phyloP scores from a whole-genome alignment of 1,284 basidiomycete genomes.

The Leccinum angustisporum region DNA sequence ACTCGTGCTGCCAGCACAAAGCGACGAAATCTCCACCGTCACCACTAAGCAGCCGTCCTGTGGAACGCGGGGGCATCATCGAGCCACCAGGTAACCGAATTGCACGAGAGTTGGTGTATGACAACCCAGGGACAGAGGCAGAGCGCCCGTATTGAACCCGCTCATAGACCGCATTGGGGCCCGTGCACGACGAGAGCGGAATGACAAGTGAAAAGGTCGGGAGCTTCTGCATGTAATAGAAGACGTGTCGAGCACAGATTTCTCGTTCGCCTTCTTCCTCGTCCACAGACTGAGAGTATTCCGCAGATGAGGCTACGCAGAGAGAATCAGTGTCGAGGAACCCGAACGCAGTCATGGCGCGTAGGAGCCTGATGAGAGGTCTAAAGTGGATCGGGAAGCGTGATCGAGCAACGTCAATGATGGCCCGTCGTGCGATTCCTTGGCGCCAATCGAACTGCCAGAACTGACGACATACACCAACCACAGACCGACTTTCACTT shows the following conservation, averaged over 20 bases:
- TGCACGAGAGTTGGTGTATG: constrained; percentile 65
- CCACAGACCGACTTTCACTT: constrained; percentile 68
- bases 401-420: constrained; percentile 76
- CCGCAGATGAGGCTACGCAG: constrained; percentile 50
- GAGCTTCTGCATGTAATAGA: constrained; percentile 72
- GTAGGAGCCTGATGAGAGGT: constrained; percentile 71
- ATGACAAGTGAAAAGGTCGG: constrained; percentile 76
- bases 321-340: constrained; percentile 69
- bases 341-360: constrained; percentile 71
- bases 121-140: constrained; percentile 49
- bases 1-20: constrained; percentile 77
- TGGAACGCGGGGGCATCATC: constrained; percentile 61
- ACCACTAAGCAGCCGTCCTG: constrained; percentile 70
- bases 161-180: constrained; percentile 69
- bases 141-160: constrained; percentile 57
- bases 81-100: constrained; percentile 77
- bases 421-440: constrained; percentile 63
- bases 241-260: constrained; percentile 65
- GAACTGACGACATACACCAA: constrained; percentile 73
- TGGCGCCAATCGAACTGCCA: constrained; percentile 71
- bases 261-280: constrained; percentile 28
- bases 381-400: constrained; percentile 80
- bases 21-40: constrained; percentile 71
- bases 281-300: constrained; percentile 38
- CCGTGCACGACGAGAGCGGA: constrained; percentile 55